These are phyloP conservation scores for Cyberlindnera misumaiensis DNA, from an alignment of 805 yeast species.

Conservation along the genomic window DNA sequence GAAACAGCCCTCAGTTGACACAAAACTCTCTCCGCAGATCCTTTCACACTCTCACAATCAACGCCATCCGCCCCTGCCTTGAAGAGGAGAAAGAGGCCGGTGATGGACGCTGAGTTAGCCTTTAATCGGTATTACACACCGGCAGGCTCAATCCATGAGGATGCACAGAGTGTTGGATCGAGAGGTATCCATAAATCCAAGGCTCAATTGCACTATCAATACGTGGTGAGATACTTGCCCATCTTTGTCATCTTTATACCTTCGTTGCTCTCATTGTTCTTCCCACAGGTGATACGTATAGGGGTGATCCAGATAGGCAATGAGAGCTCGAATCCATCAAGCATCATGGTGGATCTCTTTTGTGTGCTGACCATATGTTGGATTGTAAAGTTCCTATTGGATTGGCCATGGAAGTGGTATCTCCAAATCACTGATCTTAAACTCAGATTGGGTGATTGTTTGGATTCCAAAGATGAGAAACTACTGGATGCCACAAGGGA, in stretches of 20 bases:
- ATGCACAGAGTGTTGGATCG: too few relatives aligned
- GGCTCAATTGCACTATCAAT: constrained; percentile 9
- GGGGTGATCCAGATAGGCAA: constrained; percentile 11
- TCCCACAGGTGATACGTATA: constrained; percentile 10
- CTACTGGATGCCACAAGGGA: constrained; percentile 2
- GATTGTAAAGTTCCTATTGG: constrained; percentile 28
- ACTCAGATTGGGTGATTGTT: constrained; percentile 4
- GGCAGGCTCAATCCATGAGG: too few relatives aligned
- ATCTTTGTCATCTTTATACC: constrained; percentile 17
- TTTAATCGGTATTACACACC: too few relatives aligned
- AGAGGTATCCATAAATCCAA: background rate
- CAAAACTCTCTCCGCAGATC: too few relatives aligned
- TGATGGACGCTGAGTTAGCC: too few relatives aligned
- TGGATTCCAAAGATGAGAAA: constrained; percentile 5
- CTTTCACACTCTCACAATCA: too few relatives aligned
- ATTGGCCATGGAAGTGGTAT: constrained; percentile 40
- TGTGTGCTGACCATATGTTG: constrained; percentile 29
- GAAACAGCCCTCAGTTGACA: too few relatives aligned
- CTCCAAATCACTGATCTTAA: constrained; percentile 20
- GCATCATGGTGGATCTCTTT: constrained; percentile 27
- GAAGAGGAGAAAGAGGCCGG: too few relatives aligned
- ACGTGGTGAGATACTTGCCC: constrained; percentile 14
- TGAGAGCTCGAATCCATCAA: constrained; percentile 9
- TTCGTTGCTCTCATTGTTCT: constrained; percentile 12
- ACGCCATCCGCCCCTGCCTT: too few relatives aligned